A percentile compares a stretch with the other conserved stretches of the same genome.
Evolutionary conservation across 495 filamentous ascomycete species (phyloP).

Genomic region (Neurospora sp.): DNA sequence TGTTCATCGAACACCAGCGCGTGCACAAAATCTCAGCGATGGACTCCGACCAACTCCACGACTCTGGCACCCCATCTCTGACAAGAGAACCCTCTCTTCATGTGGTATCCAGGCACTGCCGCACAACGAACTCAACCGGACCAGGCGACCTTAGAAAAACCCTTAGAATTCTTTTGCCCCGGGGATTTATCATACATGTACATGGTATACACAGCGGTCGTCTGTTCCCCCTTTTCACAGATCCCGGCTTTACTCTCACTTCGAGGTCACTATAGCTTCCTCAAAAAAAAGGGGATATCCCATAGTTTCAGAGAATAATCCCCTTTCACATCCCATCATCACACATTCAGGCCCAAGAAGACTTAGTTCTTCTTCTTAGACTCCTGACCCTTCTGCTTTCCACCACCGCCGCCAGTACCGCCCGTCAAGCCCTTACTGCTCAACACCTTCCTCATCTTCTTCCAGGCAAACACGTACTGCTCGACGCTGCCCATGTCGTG

Average conservation of each 20-base stretch:
- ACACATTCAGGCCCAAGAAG: not conserved
- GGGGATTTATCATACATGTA: not conserved
- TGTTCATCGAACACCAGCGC: not conserved
- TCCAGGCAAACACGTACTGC: constrained; percentile 35
- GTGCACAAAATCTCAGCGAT: not conserved
- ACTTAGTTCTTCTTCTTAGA: constrained; percentile 7
- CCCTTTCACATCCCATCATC: not conserved
- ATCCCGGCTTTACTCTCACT: not conserved
- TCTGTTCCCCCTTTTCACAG: not conserved
- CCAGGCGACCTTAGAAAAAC: not conserved
- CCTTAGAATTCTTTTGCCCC: not conserved
- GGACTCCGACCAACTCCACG: not conserved
- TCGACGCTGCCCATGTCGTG: constrained; percentile 37
- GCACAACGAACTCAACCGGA: not conserved
- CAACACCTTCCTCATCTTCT: constrained; percentile 26
- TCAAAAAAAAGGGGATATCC: not conserved
- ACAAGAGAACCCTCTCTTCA: not conserved
- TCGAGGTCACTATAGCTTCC: not conserved
- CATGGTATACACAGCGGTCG: not conserved
- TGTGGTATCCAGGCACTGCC: not conserved
- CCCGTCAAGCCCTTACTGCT: constrained; percentile 6
- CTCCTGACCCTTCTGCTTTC: constrained; percentile 9
- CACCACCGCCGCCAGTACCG: not conserved
- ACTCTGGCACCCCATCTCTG: not conserved
- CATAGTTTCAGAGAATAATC: not conserved